These are phyloP conservation scores for Adansonia madagascariensis DNA, from an alignment of 441 rosid species.

Conservation along the genomic window DNA sequence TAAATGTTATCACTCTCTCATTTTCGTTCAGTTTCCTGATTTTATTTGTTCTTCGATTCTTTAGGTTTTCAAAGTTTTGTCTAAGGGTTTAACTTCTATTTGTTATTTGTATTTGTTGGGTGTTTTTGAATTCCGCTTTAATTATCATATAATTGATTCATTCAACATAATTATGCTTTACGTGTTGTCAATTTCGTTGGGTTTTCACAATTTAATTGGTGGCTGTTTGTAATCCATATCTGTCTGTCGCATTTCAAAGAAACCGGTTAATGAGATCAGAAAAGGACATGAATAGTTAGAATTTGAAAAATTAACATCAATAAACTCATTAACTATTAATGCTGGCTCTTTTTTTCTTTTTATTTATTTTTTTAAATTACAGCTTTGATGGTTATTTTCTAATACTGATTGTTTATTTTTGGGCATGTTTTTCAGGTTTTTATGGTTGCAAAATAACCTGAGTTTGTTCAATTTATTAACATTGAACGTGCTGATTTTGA, in stretches of 20 bases:
- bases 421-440: slow-evolving; percentile 23
- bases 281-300: neutral
- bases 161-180: slow-evolving; percentile 1
- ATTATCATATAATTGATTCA: neutral
- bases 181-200: neutral
- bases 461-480: neutral
- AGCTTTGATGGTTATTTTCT: neutral
- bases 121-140: neutral
- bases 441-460: neutral
- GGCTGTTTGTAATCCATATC: neutral
- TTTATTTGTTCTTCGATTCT: slow-evolving; percentile 7
- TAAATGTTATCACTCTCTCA: neutral
- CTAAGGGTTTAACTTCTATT: slow-evolving; percentile 3
- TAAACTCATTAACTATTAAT: neutral
- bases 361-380: neutral
- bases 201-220: neutral
- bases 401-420: neutral
- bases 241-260: neutral
- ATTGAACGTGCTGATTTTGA: neutral
- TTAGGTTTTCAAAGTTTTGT: neutral
- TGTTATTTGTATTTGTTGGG: neutral
- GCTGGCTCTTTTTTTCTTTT: neutral
- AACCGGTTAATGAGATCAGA: neutral
- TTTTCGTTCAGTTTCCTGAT: neutral
- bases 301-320: neutral